Evolutionary conservation across 1,139 yeast species (phyloP), one percentile per base, ranked within the genome.

Genomic region (Nakaseomyces nivariensis): DNA sequence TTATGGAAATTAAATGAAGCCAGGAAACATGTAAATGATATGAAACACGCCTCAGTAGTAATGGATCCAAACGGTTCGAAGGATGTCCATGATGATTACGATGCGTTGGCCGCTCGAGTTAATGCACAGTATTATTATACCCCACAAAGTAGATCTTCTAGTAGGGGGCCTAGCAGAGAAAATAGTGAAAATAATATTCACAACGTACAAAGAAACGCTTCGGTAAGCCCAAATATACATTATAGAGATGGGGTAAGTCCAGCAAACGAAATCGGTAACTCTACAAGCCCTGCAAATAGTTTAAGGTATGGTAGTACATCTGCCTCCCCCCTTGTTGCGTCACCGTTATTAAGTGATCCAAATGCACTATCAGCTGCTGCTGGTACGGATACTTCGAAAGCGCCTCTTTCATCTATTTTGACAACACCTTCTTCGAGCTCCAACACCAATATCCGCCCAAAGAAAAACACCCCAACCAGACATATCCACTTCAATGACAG

Each of bases 401-500:
- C 24, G 4, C 26, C 37, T 9, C 34, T 45, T 26, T 45, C 47
- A 2, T 34, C 47, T 7, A 45, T 45, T 26, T 37, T 52, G 24
- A 48, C 54, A 34, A 53, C 57, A 25, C 56, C 57, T 33, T 49
- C 56, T 34, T 54, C 57, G 10, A 47, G 56, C 10, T 48, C 56
- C 26, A 49, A 46, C 29, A 17, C 37, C 42, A 46, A 51, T 38
- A 24, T 40, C 42, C 37, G 47, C 43, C 42, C 41, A 68, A 49
- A 72, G 69, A 46, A 75, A 22, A 33, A 49, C n/a, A 45, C 51
- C 24, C 43, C 48, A 33, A 58, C 55, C 46, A 61, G 92, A 54
- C 92, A 77, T 57, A 89, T 90, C 51, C 97, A 89, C 68, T 92
- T 92, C 69, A 90, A 85, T 63, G 95, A 88, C 62, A 80, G 89